These are phyloP conservation scores for Syzygium aqueum DNA, from an alignment of 345 rosid species.

Conservation along the genomic window DNA sequence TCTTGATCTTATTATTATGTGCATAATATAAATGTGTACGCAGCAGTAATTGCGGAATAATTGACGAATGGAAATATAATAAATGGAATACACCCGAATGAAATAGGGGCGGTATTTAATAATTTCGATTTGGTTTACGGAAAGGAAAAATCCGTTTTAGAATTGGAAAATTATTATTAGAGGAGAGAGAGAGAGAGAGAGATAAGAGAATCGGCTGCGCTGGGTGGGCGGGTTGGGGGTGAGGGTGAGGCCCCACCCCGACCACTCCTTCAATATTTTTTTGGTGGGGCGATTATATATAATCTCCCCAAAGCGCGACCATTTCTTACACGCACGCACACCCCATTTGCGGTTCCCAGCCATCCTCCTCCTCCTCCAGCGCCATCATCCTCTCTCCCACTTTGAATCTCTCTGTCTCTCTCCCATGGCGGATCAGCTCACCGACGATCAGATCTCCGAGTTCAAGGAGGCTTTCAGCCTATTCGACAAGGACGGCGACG, in stretches of 20 bases:
- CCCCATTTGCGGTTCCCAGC: background rate
- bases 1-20: background rate
- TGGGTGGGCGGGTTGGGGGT: background rate
- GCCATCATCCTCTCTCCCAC: background rate
- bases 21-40: background rate
- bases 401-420: background rate
- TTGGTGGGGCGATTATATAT: background rate
- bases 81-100: background rate
- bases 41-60: background rate
- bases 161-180: background rate
- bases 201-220: background rate
- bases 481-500: slow-evolving; percentile 24
- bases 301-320: background rate
- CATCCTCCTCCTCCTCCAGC: background rate
- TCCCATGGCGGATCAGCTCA: slow-evolving; percentile 18
- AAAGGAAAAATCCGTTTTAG: background rate
- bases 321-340: background rate
- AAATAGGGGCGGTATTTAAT: background rate
- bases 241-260: background rate
- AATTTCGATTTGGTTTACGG: background rate
- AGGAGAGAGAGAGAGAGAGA: background rate
- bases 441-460: slow-evolving; percentile 25
- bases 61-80: too few relatives aligned
- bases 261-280: background rate
- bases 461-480: slow-evolving; percentile 24